phyloP scores from a whole-genome alignment of 768 basidiomycete species.

The Hydnomerulius pinastri region DNA sequence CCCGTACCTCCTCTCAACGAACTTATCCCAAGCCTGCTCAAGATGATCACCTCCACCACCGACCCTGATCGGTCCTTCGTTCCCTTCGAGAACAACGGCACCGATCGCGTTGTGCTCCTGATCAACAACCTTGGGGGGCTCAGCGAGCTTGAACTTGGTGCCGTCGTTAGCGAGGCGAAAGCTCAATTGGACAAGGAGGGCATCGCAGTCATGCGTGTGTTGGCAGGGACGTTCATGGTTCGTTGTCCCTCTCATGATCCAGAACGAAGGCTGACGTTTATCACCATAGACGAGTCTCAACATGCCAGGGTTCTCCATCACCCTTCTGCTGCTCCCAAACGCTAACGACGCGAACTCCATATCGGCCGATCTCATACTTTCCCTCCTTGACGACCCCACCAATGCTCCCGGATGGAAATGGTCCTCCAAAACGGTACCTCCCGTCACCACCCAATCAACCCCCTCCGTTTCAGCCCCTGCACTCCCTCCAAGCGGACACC shows the following conservation, averaged over 20 bases:
- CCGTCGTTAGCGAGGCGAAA: conserved; percentile 63
- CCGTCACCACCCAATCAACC: conserved; percentile 11
- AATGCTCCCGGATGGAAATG: conserved; percentile 87
- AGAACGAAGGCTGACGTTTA: not conserved
- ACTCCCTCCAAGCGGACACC: conserved; percentile 1
- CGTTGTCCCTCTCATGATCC: conserved; percentile 11
- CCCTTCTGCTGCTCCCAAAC: conserved; percentile 73
- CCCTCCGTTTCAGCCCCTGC: conserved; percentile 14
- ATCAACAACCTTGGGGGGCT: conserved; percentile 89
- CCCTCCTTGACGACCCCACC: conserved; percentile 67
- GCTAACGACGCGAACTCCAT: conserved; percentile 40
- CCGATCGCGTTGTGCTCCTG: conserved; percentile 73
- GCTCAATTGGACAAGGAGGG: conserved; percentile 55
- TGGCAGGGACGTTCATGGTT: conserved; percentile 89
- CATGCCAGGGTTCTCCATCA: conserved; percentile 91
- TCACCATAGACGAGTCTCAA: conserved; percentile 75
- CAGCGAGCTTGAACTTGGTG: conserved; percentile 79
- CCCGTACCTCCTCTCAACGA: conserved; percentile 71
- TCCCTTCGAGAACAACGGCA: conserved; percentile 60
- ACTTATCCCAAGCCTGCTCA: conserved; percentile 70
- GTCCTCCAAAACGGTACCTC: conserved; percentile 53
- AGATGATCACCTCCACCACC: conserved; percentile 65
- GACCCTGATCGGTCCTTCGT: conserved; percentile 82
- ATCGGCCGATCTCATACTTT: conserved; percentile 48
- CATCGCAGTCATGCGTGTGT: conserved; percentile 59